These are phyloP conservation scores for Sporothrix protearum DNA, from an alignment of 2,329 filamentous ascomycete species.

Conservation along the genomic window DNA sequence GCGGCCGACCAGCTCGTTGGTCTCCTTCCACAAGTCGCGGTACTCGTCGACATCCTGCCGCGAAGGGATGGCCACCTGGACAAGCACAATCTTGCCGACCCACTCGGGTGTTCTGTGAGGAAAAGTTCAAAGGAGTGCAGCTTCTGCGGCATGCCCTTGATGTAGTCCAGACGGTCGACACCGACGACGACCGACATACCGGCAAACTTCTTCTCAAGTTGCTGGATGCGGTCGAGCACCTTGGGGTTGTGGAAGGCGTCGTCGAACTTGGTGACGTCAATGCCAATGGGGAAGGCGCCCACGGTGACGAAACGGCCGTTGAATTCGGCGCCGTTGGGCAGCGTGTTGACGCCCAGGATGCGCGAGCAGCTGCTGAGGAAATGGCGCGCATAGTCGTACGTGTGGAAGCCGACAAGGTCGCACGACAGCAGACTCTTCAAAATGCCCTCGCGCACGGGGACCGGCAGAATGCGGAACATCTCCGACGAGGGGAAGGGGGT, in stretches of 20 bases:
- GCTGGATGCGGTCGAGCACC: conserved; percentile 81
- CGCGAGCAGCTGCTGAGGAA: conserved; percentile 96
- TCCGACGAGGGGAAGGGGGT: conserved; percentile 96
- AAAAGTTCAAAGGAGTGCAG: conserved; percentile 95
- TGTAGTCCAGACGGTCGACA: conserved; percentile 95
- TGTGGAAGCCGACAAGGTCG: conserved; percentile 96
- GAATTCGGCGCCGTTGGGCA: conserved; percentile 89
- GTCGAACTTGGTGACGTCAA: conserved; percentile 94
- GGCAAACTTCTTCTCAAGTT: conserved; percentile 84
- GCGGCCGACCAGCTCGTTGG: conserved; percentile 92
- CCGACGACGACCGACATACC: conserved; percentile 96
- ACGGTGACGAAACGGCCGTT: conserved; percentile 84
- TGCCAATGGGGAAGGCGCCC: conserved; percentile 95
- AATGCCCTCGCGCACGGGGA: conserved; percentile 87
- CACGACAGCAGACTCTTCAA: conserved; percentile 85
- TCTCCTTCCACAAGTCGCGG: conserved; percentile 88
- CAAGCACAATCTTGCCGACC: conserved; percentile 94
- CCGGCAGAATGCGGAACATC: conserved; percentile 92
- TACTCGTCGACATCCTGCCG: conserved; percentile 97
- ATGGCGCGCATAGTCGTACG: conserved; percentile 97
- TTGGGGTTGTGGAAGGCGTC: conserved; percentile 81
- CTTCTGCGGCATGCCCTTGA: conserved; percentile 98
- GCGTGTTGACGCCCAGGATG: conserved; percentile 75
- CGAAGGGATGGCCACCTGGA: conserved; percentile 93
- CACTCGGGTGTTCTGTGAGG: conserved; percentile 92